Base-by-base conservation (phyloP, 2,329 filamentous ascomycete genomes). In the Aspergillus glaucus region DNA sequence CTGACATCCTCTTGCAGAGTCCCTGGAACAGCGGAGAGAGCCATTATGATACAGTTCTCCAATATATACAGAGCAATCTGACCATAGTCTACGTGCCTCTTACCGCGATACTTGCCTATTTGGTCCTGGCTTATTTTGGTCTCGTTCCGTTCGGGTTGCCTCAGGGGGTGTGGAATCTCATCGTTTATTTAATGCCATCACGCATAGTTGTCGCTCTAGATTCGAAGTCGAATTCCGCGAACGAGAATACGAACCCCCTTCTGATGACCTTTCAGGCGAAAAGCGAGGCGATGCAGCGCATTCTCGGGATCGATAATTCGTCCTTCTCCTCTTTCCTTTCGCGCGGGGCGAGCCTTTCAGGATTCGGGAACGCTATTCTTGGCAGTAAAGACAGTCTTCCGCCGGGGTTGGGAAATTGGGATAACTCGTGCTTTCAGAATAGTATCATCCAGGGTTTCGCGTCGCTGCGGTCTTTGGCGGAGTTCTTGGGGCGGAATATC, bases 381-480 rank as follows among this genome's bases (percentile, higher is more conserved):
- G 65, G 70, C 14, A 59, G 50, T 41, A 62, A 61, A 34, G 65
- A 68, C 30, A 59, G 57, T 5, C 53, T 62, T 26, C 73, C 73
- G 3, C 68, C 75, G 4, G 93, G 93, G 0, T 73, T 97, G 46
- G 89, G 88, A 8, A 98, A 98, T 66, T 85, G 84, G 73, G 88
- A 95, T 72, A 95, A 96, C 65, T 95, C 90, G 1, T 97, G 93
- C 74, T 98, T 95, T 67, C 93, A 97, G 69, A 98, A 98, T 68
- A 96, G 91, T 64, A 85, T 96, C 17, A 81, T 98, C 9, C 90
- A 95, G 66, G 84, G 85, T 6, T 74, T 97, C 39, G 84, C 91
- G 1, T 86, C 91, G 3, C 75, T 97, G 26, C 78, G 79, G 15
- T 79, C 85, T 4, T 73, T 97, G 26, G 79, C 80, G 22, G 72